phyloP scores from a whole-genome alignment of 2,329 filamentous ascomycete species.

The Cladosporium sphaerospermum region DNA sequence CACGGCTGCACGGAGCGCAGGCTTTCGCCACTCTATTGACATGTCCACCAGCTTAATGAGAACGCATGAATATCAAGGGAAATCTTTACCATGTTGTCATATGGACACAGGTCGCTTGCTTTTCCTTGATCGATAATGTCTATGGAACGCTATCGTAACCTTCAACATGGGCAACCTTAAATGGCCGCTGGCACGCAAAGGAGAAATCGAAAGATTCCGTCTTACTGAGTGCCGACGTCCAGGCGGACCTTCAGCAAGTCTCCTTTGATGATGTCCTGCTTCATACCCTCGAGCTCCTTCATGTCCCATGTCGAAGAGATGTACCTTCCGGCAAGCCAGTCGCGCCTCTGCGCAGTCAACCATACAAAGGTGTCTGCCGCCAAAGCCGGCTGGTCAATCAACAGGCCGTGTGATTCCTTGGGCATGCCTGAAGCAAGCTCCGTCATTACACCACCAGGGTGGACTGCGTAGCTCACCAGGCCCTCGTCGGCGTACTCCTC shows the following conservation, averaged over 20 bases:
- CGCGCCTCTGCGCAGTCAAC: conserved; percentile 29
- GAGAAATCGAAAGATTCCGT: not conserved
- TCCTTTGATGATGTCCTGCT: conserved; percentile 29
- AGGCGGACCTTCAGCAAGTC: conserved; percentile 32
- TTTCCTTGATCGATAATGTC: too few species aligned
- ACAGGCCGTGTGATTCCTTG: conserved; percentile 15
- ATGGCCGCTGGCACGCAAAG: too few species aligned
- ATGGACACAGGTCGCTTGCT: too few species aligned
- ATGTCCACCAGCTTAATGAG: too few species aligned
- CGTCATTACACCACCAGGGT: conserved; percentile 44
- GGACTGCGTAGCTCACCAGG: conserved; percentile 37
- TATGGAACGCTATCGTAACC: too few species aligned
- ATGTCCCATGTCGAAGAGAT: conserved; percentile 36
- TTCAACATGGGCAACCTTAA: too few species aligned
- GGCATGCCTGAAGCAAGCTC: conserved; percentile 38
- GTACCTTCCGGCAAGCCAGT: conserved; percentile 36
- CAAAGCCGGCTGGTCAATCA: conserved; percentile 28
- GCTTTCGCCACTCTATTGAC: too few species aligned
- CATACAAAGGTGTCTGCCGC: conserved; percentile 30
- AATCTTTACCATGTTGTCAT: too few species aligned
- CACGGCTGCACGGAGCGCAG: too few species aligned
- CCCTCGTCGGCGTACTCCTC: conserved; percentile 40
- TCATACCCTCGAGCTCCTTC: conserved; percentile 30
- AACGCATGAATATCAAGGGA: too few species aligned
- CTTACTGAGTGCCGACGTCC: conserved; percentile 16